Percentiles rank a stretch among this genome's conserved stretches.
Evolutionary conservation across 169 alveolate species (phyloP).

Genomic region (Cryptosporidium canis): DNA sequence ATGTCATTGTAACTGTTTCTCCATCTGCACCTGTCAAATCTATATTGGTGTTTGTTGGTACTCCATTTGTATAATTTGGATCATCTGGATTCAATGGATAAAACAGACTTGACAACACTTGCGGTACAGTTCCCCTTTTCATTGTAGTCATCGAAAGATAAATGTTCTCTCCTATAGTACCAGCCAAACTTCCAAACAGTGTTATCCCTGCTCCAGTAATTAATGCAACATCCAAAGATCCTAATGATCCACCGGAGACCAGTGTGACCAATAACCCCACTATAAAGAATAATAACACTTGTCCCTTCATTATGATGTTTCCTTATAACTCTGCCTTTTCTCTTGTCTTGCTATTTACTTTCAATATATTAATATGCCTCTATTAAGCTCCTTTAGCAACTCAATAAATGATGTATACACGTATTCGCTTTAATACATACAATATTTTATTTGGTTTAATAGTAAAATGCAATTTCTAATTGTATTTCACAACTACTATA

Average conservation of each 20-base stretch:
- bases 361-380: neutral
- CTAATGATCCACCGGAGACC: conserved; percentile 44
- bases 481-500: neutral
- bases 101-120: conserved; percentile 42
- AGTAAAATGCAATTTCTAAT: neutral
- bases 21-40: conserved; percentile 62
- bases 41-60: conserved; percentile 38
- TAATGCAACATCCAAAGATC: conserved; percentile 52
- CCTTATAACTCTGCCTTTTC: neutral
- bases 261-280: neutral
- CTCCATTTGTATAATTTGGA: conserved; percentile 67
- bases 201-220: conserved; percentile 57
- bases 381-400: neutral
- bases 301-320: neutral
- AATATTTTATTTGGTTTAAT: neutral
- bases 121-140: conserved; percentile 64
- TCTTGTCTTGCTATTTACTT: neutral
- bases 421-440: neutral
- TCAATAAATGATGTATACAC: neutral
- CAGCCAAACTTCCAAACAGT: conserved; percentile 36
- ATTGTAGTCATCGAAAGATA: conserved; percentile 39
- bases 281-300: neutral
- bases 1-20: conserved; percentile 65
- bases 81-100: conserved; percentile 61
- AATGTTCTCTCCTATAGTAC: conserved; percentile 64